Percentiles rank a stretch among this genome's conserved stretches.
These are phyloP conservation scores for Bidens hawaiensis DNA, from an alignment of 140 eudicot genomes.

Conservation along the genomic window DNA sequence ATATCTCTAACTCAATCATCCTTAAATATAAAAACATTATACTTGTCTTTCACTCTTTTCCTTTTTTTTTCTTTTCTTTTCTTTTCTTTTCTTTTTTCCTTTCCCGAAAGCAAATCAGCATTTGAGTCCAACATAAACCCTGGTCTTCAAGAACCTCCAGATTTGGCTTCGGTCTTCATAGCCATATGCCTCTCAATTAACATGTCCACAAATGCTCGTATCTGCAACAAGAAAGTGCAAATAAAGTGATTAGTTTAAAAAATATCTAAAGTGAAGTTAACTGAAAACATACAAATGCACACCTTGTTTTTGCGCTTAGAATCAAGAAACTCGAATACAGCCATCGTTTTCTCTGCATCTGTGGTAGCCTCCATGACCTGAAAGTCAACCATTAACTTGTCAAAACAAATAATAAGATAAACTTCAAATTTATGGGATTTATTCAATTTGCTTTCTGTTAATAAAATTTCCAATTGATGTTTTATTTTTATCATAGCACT, in stretches of 20 bases:
- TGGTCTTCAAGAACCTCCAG: no score
- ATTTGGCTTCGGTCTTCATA: no score
- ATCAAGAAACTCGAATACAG: slow-evolving; percentile 86
- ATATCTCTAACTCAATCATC: not conserved
- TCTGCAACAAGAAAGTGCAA: not conserved
- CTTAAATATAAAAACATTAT: not conserved
- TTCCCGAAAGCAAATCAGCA: not conserved
- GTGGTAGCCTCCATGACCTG: slow-evolving; percentile 92
- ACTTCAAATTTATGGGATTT: not conserved
- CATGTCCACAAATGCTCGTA: no score
- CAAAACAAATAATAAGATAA: not conserved
- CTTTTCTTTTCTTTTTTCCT: not conserved
- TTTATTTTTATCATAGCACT: not conserved
- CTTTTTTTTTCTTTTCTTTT: slow-evolving; percentile 17
- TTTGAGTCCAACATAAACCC: not conserved
- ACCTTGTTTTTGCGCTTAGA: slow-evolving; percentile 97
- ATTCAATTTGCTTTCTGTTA: not conserved
- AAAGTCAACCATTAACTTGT: slow-evolving; percentile 10
- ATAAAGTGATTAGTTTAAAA: not conserved
- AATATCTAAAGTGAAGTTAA: not conserved
- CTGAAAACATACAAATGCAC: not conserved
- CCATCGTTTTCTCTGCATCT: slow-evolving; percentile 87
- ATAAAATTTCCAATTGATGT: not conserved
- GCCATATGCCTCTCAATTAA: no score
- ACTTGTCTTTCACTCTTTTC: no score